Evolutionary conservation across 352 stramenopile genomes (phyloP).

Genomic region (Aphanomyces cochlioides): DNA sequence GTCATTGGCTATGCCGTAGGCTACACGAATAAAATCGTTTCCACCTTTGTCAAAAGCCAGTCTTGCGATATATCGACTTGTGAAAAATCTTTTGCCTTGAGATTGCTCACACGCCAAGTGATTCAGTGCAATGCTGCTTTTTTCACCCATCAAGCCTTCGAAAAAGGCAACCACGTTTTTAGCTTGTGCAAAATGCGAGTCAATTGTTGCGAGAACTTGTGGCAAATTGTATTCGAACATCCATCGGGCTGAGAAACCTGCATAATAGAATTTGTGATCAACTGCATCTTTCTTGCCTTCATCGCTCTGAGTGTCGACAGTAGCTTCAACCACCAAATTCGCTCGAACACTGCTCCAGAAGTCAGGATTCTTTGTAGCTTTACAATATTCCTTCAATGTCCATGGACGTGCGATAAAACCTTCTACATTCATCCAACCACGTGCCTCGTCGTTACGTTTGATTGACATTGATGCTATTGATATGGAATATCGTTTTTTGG

Average conservation of each 20-base stretch:
- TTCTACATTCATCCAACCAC: neutral
- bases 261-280: neutral
- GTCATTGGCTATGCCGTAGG: neutral
- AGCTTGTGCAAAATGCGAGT: neutral
- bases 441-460: neutral
- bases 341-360: neutral
- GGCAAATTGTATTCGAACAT: neutral
- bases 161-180: neutral
- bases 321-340: neutral
- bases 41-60: neutral
- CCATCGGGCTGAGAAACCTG: neutral
- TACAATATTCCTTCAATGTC: neutral
- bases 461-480: constrained; percentile 2
- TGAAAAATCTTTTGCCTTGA: neutral
- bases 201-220: neutral
- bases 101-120: neutral
- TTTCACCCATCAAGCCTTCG: neutral
- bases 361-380: neutral
- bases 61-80: neutral
- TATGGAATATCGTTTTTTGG: neutral
- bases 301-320: neutral
- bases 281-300: neutral
- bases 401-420: neutral
- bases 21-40: neutral
- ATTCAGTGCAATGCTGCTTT: neutral